Evolutionary conservation across 2,329 filamentous ascomycete genomes (phyloP), one percentile per base, ranked within the genome.

Genomic region (Aureobasidium leucospermi): DNA sequence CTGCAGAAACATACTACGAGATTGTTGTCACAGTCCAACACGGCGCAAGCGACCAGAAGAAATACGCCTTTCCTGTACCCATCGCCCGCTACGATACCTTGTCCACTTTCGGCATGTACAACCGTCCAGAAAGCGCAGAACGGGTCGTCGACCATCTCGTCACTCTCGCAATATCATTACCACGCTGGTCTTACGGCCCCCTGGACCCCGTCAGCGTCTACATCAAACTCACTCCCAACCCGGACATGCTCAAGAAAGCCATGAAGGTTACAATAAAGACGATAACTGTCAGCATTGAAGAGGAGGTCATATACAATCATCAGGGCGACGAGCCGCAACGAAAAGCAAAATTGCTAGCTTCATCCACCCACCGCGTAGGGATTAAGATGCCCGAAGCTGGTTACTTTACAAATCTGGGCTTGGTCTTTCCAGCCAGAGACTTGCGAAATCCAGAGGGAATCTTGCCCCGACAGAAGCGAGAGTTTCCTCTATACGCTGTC

Each of bases 31-130:
- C 88, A 55, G 88, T 99, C 23, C 93, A 97, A 70, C 93, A 97
- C 74, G 90, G 92, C 3, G 86, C 88, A 66, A 85, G 85, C 67
- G 85, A 89, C 63, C 90, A 96, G 75, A 90, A 89, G 74, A 95
- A 95, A 75, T 94, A 95, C 74, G 80, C 85, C 4, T 96, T 96
- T 67, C 90, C 94, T 1, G 88, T 97, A 41, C 93, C 93, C 1
- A 84, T 99, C 66, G 85, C 90, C 65, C 83, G 94, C 70, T 99
- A 97, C 77, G 94, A 99, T 73, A 99, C 93, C 1, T 79, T 99
- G 51, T 96, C 92, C 43, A 97, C 94, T 1, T 99, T 99, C 76
- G 94, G 94, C 74, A 97, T 97, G 94, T 99, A 97, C 79, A 97
- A 97, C 75, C 87, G 91, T 58, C 93, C 92, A 15, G 93, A 96